Base-by-base conservation (phyloP, 2,329 filamentous ascomycete species). In the Blastomyces parvus region DNA sequence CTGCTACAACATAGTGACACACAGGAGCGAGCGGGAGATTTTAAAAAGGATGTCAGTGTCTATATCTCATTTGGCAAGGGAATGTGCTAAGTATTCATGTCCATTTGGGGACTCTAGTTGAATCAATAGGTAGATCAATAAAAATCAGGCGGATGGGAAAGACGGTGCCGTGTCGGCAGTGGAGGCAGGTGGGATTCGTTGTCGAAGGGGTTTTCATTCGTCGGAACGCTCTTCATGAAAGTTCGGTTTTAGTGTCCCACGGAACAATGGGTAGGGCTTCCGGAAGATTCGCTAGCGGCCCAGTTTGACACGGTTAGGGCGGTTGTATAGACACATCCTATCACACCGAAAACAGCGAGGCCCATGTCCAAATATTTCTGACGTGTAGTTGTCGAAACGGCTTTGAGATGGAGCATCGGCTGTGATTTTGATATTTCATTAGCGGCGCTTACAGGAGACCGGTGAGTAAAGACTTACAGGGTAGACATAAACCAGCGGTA, bases 401-500 rank as follows among this genome's bases (percentile, higher is more conserved):
- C 91, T 72, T 83, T 87, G 78, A 90, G 89, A 73, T 99, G 94
- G 61, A 99, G 85, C 75, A 99, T 81, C 55, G 94, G 93, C 91
- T 97, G 33, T 53, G 33, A 4, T 25, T 60, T 30, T 40, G 36
- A 14, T 27, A 56, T 33, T 52, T 60, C 13, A 7, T 27, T 33
- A 62, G 25, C 22, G 50, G 25, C 13, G 13, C 40, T 42, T 42
- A 42, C 13, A 42, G 17, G 40, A 42, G 14, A 19, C 3, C 22
- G 17, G 33, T 2, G 19, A 64, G 7, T 30, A 46, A 9, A 53
- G 48, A 85, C 90, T 83, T 83, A 97, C 92, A 67, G 94, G 95
- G 74, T 99, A 99, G 62, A 99, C 95, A 72, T 95, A 97, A 66
- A 97, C 94, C 64, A 99, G 80, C 55, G 94, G 94, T 69, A 99